A percentile compares a stretch with the other conserved stretches of the same genome.
phyloP scores from a whole-genome alignment of 306 rosid genomes.

The Prunus kanzakura region DNA sequence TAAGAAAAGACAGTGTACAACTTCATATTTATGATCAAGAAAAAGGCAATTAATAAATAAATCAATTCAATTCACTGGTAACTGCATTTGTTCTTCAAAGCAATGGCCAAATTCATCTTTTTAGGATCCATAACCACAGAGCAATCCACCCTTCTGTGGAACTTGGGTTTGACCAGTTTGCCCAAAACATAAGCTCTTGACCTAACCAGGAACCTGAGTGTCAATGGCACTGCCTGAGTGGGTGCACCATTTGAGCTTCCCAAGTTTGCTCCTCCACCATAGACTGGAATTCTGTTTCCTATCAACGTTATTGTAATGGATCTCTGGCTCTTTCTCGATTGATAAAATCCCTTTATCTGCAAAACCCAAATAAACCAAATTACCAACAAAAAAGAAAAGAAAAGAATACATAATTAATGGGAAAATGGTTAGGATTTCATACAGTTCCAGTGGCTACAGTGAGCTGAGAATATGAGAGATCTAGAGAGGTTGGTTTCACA shows the following conservation, averaged over 20 bases:
- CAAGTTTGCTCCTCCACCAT: constrained; percentile 78
- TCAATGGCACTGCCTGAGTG: constrained; percentile 45
- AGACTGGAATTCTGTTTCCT: constrained; percentile 66
- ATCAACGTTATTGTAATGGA: constrained; percentile 35
- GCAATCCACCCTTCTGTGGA: constrained; percentile 63
- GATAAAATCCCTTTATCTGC: constrained; percentile 60
- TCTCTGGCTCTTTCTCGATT: constrained; percentile 74
- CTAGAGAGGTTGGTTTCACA: constrained; percentile 61
- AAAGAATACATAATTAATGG: too few species aligned
- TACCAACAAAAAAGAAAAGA: not conserved
- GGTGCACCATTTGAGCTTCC: constrained; percentile 63
- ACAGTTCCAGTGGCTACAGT: constrained; percentile 73
- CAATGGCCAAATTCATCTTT: constrained; percentile 55
- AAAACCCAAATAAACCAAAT: not conserved
- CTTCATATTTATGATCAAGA: not conserved
- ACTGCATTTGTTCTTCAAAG: constrained; percentile 52
- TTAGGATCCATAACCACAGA: constrained; percentile 59
- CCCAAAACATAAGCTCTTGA: constrained; percentile 79
- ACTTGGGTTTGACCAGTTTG: constrained; percentile 69
- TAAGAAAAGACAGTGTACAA: not conserved
- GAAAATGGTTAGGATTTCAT: constrained; percentile 10
- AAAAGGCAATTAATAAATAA: not conserved
- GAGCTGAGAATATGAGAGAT: constrained; percentile 66
- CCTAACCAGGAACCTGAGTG: constrained; percentile 50
- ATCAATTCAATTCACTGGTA: constrained; percentile 25